Evolutionary conservation across 2,329 filamentous ascomycete genomes (phyloP).

Genomic region (Penicillium sp.): DNA sequence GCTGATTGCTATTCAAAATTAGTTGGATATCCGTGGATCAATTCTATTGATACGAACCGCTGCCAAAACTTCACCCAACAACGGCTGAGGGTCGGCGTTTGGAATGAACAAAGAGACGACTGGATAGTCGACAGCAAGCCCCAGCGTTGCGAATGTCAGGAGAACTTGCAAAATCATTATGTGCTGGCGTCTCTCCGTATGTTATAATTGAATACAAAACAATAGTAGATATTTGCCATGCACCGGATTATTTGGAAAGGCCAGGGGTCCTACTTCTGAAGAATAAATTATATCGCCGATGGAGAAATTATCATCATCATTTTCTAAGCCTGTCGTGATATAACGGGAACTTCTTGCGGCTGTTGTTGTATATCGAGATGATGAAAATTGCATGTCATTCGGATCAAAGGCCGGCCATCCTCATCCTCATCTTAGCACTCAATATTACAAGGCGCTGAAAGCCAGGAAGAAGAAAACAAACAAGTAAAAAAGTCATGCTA

Average conservation of each 20-base stretch:
- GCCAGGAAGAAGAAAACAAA: not conserved
- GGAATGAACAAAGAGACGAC: conserved; percentile 23
- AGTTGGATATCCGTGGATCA: not conserved
- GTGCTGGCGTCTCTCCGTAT: not conserved
- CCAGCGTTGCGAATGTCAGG: conserved; percentile 13
- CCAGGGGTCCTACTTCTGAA: not conserved
- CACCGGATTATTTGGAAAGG: not conserved
- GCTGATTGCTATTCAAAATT: conserved; percentile 14
- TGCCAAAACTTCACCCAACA: conserved; percentile 22
- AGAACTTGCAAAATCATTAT: conserved; percentile 14
- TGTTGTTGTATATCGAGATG: not conserved
- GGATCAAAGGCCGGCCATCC: not conserved
- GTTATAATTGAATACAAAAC: not conserved
- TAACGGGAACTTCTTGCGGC: not conserved
- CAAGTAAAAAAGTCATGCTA: not conserved
- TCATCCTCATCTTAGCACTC: not conserved
- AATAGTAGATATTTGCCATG: not conserved
- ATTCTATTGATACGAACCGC: conserved; percentile 12
- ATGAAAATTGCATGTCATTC: not conserved
- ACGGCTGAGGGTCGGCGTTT: conserved; percentile 17
- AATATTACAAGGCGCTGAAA: not conserved
- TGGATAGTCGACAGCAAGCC: conserved; percentile 15
- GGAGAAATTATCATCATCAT: not conserved
- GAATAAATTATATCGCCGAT: no score
- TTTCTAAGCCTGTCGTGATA: not conserved